Evolutionary conservation across 768 basidiomycete genomes (phyloP).

Genomic region (Phylloporus rhodoxanthus): DNA sequence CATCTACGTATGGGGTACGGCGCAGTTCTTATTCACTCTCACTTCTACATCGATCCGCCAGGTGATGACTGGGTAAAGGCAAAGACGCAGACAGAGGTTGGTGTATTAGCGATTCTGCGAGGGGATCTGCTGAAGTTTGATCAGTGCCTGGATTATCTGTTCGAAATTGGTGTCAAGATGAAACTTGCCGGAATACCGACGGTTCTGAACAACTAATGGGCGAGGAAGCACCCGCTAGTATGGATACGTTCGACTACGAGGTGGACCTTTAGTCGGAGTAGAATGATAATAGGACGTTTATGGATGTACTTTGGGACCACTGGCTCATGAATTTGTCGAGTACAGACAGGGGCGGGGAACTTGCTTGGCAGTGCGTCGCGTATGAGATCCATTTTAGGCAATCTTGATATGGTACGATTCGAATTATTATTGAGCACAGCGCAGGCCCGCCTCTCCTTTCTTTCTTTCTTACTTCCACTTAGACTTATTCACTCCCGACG

Average conservation of each 20-base stretch:
- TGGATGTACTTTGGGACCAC: neutral
- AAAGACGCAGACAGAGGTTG: conserved; percentile 80
- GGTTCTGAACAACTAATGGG: conserved; percentile 25
- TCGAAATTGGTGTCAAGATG: conserved; percentile 85
- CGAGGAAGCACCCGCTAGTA: neutral
- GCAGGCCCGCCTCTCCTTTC: neutral
- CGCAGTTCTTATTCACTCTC: neutral
- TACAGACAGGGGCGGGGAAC: neutral
- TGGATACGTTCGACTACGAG: neutral
- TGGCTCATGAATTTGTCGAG: conserved; percentile 4
- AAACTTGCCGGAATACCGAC: conserved; percentile 56
- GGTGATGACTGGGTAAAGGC: conserved; percentile 79
- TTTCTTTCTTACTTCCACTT: neutral
- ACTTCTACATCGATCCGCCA: conserved; percentile 22
- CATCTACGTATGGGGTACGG: conserved; percentile 77
- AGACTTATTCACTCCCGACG: neutral
- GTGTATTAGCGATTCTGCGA: neutral
- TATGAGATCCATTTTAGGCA: conserved; percentile 8
- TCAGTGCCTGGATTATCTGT: conserved; percentile 85
- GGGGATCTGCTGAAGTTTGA: neutral
- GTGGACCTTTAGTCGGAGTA: neutral
- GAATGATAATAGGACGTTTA: neutral
- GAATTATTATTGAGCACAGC: neutral
- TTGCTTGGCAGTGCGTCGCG: neutral
- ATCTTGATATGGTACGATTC: conserved; percentile 18